Conservation (phyloP, 2,329 filamentous ascomycete genomes). For the Biscogniauxia sp. region DNA sequence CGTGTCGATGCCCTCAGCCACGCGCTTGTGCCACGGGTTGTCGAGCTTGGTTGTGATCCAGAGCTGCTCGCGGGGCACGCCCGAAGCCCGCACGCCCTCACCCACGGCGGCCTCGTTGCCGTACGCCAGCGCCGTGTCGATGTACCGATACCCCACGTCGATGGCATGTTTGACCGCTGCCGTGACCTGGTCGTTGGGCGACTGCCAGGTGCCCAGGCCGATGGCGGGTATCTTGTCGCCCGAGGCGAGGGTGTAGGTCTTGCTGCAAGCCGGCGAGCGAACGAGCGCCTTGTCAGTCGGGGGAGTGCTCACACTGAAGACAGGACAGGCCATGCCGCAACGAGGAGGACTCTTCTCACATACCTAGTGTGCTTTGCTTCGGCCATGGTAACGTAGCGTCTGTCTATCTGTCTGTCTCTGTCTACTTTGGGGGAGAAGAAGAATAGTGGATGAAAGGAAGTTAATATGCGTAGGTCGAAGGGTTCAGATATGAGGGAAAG, state of each 20-base stretch:
- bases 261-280: constrained; percentile 29
- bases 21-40: constrained; percentile 74
- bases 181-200: constrained; percentile 64
- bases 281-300: not conserved
- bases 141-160: constrained; percentile 68
- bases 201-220: constrained; percentile 79
- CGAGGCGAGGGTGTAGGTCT: constrained; percentile 68
- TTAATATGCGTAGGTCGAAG: not conserved
- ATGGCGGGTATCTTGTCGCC: constrained; percentile 76
- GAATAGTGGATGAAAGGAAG: not conserved
- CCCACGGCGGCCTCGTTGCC: constrained; percentile 73
- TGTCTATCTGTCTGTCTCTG: too few species aligned
- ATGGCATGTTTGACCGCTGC: constrained; percentile 70
- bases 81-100: constrained; percentile 60
- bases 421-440: too few species aligned
- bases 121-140: constrained; percentile 75
- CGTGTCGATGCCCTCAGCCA: constrained; percentile 57
- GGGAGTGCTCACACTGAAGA: too few species aligned
- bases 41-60: constrained; percentile 80
- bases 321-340: too few species aligned
- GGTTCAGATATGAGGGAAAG: too few species aligned
- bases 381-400: constrained; percentile 21
- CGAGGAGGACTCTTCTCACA: constrained; percentile 11
- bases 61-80: constrained; percentile 63
- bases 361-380: constrained; percentile 28